Percentiles rank a stretch among this genome's conserved stretches.
Evolutionary conservation across 108 stramenopile genomes (phyloP).

Genomic region (Schizochytrium sp.): DNA sequence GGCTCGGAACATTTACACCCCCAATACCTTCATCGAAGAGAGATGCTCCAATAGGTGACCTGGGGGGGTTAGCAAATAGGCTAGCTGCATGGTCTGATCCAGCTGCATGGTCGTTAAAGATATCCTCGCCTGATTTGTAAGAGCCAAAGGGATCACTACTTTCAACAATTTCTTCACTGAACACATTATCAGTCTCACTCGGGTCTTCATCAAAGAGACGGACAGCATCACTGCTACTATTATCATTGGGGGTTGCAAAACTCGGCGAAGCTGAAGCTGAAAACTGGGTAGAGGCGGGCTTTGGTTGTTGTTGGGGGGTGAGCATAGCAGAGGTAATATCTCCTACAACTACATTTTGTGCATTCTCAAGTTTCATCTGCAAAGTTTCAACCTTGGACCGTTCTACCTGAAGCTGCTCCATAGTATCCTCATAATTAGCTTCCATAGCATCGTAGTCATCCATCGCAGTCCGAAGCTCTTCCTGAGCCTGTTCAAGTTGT

Average conservation of each 20-base stretch:
- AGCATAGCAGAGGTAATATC: no score
- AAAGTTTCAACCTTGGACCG: neutral
- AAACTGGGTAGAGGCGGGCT: no score
- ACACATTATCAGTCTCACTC: neutral
- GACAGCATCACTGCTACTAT: neutral
- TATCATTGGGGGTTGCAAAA: neutral
- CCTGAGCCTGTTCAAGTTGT: no score
- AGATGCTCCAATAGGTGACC: neutral
- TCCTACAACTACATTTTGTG: neutral
- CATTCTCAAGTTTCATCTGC: neutral
- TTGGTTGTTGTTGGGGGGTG: no score
- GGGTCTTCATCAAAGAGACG: neutral
- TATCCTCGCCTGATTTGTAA: neutral
- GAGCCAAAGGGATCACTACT: neutral
- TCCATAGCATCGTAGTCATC: no score
- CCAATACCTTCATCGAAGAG: conserved; percentile 19
- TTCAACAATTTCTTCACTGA: neutral
- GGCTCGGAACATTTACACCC: neutral
- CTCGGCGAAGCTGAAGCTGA: neutral
- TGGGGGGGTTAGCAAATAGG: neutral
- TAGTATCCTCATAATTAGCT: neutral
- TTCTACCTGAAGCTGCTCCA: neutral
- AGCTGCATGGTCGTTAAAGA: neutral
- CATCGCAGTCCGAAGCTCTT: no score
- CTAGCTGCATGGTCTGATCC: neutral